Evolutionary conservation across 2,329 filamentous ascomycete species (phyloP).

Genomic region (Parascedosporium putredinis): DNA sequence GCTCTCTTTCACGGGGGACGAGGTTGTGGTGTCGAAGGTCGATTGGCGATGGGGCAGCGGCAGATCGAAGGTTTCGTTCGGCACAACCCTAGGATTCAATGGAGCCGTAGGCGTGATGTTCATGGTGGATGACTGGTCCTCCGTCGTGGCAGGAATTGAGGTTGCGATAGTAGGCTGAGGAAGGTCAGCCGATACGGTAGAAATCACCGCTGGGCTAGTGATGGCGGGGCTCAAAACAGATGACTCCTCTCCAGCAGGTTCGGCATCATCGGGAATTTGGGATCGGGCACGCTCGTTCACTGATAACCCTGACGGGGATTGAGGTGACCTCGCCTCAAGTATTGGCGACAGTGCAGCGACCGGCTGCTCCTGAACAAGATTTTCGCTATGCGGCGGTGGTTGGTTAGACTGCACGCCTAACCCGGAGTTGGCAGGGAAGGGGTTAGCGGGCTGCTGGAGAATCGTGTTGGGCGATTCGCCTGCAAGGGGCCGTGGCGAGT

Average conservation of each 20-base stretch:
- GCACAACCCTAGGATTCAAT: constrained; percentile 28
- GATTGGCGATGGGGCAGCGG: constrained; percentile 28
- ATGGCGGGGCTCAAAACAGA: neutral
- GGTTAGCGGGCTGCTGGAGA: neutral
- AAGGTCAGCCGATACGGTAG: neutral
- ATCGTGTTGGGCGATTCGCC: neutral
- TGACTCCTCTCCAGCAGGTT: neutral
- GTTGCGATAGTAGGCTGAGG: constrained; percentile 10
- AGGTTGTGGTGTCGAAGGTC: constrained; percentile 37
- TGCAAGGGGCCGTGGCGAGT: constrained; percentile 8
- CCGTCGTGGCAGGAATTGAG: constrained; percentile 12
- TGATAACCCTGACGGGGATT: neutral
- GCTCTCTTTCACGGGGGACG: constrained; percentile 54
- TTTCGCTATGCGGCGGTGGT: neutral
- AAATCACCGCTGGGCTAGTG: neutral
- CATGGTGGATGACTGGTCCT: constrained; percentile 9
- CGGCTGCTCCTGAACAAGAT: neutral
- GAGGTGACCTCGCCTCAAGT: neutral
- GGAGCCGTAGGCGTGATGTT: constrained; percentile 32
- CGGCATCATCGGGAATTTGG: neutral
- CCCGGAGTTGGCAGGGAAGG: neutral
- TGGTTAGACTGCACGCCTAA: neutral
- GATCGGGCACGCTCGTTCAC: neutral
- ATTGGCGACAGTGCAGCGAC: neutral
- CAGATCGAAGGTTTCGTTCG: constrained; percentile 24